Conservation (phyloP, 108 stramenopile species). For the Mediolabrus comicus region DNA sequence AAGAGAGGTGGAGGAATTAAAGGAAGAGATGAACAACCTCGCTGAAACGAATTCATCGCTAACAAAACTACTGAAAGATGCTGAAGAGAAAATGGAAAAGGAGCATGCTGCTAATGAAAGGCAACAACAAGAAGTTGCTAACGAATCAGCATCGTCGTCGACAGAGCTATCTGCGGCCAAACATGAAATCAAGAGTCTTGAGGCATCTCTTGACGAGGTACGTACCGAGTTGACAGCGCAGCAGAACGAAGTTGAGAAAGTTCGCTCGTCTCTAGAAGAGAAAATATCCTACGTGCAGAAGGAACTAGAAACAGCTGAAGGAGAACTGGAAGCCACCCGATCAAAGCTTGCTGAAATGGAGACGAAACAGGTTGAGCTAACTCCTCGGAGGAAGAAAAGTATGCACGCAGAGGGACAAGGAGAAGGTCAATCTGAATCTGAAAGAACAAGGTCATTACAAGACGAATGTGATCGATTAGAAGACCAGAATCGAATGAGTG, state of each 20-base stretch:
- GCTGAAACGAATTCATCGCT: constrained; percentile 30
- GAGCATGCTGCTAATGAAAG: constrained; percentile 39
- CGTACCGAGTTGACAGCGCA: constrained; percentile 27
- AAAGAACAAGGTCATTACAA: constrained; percentile 48
- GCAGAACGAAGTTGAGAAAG: constrained; percentile 62
- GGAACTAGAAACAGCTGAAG: constrained; percentile 59
- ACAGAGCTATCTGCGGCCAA: constrained; percentile 48
- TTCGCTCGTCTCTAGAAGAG: constrained; percentile 55
- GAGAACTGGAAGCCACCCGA: constrained; percentile 52
- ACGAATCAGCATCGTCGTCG: constrained; percentile 38
- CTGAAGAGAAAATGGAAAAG: constrained; percentile 15
- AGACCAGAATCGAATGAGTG: constrained; percentile 80
- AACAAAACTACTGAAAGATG: constrained; percentile 16
- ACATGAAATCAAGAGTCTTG: constrained; percentile 57
- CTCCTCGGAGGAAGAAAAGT: background rate
- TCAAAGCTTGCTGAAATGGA: constrained; percentile 70
- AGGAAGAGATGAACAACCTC: constrained; percentile 41
- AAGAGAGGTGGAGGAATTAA: constrained; percentile 43
- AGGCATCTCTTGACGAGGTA: constrained; percentile 54
- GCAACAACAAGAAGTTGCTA: constrained; percentile 51
- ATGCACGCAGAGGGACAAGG: background rate
- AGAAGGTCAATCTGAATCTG: constrained; percentile 52
- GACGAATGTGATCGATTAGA: constrained; percentile 59
- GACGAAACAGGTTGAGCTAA: background rate
- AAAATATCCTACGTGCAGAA: constrained; percentile 65